Base-by-base conservation (phyloP, 2,329 filamentous ascomycete genomes). In the Arthrocladium fulminans region DNA sequence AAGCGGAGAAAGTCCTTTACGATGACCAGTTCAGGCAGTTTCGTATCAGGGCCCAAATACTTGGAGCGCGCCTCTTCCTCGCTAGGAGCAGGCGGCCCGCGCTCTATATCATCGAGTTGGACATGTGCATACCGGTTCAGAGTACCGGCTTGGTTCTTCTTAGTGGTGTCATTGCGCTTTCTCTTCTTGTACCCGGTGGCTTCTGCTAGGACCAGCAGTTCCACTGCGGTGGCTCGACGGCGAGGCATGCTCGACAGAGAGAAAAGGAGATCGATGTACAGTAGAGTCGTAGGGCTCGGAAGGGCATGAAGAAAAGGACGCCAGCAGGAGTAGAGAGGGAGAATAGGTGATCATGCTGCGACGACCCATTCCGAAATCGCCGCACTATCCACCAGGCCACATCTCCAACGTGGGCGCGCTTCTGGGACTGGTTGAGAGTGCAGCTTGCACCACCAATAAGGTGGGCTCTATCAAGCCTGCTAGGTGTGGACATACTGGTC, bases 1-100 rank as follows among this genome's bases (percentile, higher is more conserved):
- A 50, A 38, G 19, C 42, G 20, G 17, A 32, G 20, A 35, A 46
- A 29, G 32, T 37, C 48, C 20, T 50, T 40, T 20, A 38, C 9
- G 12, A 12, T 50, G n/a, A 29, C 32, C 7, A 50, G 9, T 20
- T 34, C 25, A 6, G 34, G 42, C 12, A 25, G 19, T 22, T 19
- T 19, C n/a, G 32, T 30, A 30, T 13, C 22, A 19, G 6, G 22
- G 13, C 8, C 17, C 20, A 46, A 34, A 39, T 19, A 40, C 24
- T 35, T 22, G n/a, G 30, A 7, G 29, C 23, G 42, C 9, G 41
- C 20, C 12, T 39, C 19, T 24, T 45, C 47, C 32, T 49, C 20
- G n/a, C 17, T 42, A 17, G 46, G 27, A 17, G 43, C 38, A 8
- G 25, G 39, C 43, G 19, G 22, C 9, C 15, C 23, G 29, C 23